phyloP scores from a whole-genome alignment of 1,139 yeast species.

The Blastobotrys illinoisensis region DNA sequence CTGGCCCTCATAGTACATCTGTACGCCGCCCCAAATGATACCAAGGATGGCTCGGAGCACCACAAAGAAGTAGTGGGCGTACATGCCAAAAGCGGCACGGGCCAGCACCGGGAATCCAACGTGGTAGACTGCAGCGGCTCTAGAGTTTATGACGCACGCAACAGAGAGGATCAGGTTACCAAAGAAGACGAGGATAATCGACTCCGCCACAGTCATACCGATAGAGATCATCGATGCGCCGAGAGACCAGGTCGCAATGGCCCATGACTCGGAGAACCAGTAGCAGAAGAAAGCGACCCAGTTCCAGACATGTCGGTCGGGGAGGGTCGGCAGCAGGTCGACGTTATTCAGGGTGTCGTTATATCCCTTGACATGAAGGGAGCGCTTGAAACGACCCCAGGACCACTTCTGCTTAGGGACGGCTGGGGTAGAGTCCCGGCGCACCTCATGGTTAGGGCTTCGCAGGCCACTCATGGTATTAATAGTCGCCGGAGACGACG shows the following conservation, averaged over 20 bases:
- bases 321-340: conserved; percentile 17
- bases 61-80: conserved; percentile 23
- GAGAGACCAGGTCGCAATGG: conserved; percentile 15
- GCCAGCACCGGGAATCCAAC: conserved; percentile 21
- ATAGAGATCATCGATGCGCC: conserved; percentile 15
- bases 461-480: not conserved
- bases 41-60: conserved; percentile 27
- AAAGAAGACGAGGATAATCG: conserved; percentile 13
- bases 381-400: conserved; percentile 10
- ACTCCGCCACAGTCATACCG: conserved; percentile 15
- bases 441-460: not conserved
- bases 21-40: conserved; percentile 29
- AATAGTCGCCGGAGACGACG: not conserved
- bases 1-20: conserved; percentile 29
- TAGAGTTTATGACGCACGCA: conserved; percentile 17
- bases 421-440: not conserved
- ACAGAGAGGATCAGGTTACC: conserved; percentile 16
- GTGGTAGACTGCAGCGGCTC: conserved; percentile 22
- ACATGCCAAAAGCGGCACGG: conserved; percentile 20
- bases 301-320: conserved; percentile 16
- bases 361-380: conserved; percentile 12
- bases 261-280: conserved; percentile 22
- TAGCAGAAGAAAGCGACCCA: conserved; percentile 17
- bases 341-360: conserved; percentile 12
- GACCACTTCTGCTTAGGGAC: not conserved